These are phyloP conservation scores for Phascolomyces articulosus DNA, from an alignment of 371 early-diverging fungal species.

Conservation along the genomic window DNA sequence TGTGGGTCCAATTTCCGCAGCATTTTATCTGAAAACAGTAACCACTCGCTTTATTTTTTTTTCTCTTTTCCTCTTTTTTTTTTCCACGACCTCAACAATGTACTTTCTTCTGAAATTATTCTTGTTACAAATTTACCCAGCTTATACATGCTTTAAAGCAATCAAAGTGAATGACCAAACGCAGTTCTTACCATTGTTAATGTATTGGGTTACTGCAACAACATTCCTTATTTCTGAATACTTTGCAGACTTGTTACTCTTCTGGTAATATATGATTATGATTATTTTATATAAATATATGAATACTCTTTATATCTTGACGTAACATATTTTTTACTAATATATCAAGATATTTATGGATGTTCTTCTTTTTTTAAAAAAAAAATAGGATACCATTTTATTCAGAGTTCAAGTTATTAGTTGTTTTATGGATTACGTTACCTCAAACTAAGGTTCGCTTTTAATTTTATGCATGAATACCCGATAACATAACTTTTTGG, in stretches of 20 bases:
- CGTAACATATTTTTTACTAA: too few species aligned
- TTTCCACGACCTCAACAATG: conserved; percentile 20
- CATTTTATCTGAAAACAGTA: neutral
- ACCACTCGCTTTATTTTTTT: neutral
- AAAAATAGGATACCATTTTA: conserved; percentile 48
- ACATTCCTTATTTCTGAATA: conserved; percentile 40
- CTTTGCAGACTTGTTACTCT: conserved; percentile 44
- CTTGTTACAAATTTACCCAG: conserved; percentile 46
- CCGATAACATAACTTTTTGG: too few species aligned
- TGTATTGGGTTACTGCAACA: conserved; percentile 48
- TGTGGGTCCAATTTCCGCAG: too few species aligned
- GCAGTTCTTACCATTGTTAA: conserved; percentile 41
- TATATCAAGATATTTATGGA: too few species aligned
- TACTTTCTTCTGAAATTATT: conserved; percentile 41
- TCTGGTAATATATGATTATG: conserved; percentile 30
- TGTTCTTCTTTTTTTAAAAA: too few species aligned
- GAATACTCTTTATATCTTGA: neutral
- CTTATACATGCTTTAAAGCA: conserved; percentile 46
- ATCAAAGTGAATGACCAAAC: conserved; percentile 33
- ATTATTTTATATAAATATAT: neutral
- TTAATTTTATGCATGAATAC: neutral
- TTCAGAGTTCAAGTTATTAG: conserved; percentile 33
- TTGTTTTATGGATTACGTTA: conserved; percentile 47
- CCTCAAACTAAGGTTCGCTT: conserved; percentile 47
- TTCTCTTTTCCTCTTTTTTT: neutral